Evolutionary conservation across 768 basidiomycete genomes (phyloP).

Genomic region (Tricholomella constricta): DNA sequence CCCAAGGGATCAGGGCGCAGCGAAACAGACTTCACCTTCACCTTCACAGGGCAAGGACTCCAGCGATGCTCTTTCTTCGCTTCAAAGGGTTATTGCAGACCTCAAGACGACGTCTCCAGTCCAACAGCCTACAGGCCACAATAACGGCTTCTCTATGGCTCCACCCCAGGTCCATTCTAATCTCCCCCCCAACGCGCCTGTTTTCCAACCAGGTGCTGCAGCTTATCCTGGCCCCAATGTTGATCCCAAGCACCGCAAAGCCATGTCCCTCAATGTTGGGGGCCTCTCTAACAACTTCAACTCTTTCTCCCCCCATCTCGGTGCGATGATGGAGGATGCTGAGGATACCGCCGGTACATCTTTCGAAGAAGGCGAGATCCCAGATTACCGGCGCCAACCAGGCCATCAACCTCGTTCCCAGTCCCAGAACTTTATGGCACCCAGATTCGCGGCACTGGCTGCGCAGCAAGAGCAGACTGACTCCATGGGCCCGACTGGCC

Average conservation of each 20-base stretch:
- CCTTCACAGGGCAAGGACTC: slow-evolving; percentile 59
- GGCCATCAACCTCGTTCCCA: slow-evolving; percentile 73
- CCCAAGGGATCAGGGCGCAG: slow-evolving; percentile 41
- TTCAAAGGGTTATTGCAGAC: slow-evolving; percentile 93
- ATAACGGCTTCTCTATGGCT: slow-evolving; percentile 50
- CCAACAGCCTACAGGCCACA: slow-evolving; percentile 44
- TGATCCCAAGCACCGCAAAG: slow-evolving; percentile 79
- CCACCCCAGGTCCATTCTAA: slow-evolving; percentile 50
- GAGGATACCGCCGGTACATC: slow-evolving; percentile 57
- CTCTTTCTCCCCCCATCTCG: slow-evolving; percentile 78
- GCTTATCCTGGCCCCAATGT: slow-evolving; percentile 51
- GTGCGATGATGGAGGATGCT: slow-evolving; percentile 80
- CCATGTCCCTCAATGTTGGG: slow-evolving; percentile 67
- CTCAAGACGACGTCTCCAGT: slow-evolving; percentile 82
- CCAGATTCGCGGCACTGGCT: slow-evolving; percentile 82
- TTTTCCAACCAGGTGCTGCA: slow-evolving; percentile 71
- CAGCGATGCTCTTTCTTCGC: slow-evolving; percentile 81
- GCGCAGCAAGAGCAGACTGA: slow-evolving; percentile 72
- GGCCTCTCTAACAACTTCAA: slow-evolving; percentile 62
- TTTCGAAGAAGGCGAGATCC: slow-evolving; percentile 81
- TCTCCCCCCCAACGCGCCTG: slow-evolving; percentile 66
- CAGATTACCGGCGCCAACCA: slow-evolving; percentile 54
- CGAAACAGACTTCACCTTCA: slow-evolving; percentile 48
- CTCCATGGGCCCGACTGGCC: slow-evolving; percentile 67
- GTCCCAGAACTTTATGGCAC: slow-evolving; percentile 84